phyloP scores from a whole-genome alignment of 768 basidiomycete species.

The Daedaleopsis sinensis region DNA sequence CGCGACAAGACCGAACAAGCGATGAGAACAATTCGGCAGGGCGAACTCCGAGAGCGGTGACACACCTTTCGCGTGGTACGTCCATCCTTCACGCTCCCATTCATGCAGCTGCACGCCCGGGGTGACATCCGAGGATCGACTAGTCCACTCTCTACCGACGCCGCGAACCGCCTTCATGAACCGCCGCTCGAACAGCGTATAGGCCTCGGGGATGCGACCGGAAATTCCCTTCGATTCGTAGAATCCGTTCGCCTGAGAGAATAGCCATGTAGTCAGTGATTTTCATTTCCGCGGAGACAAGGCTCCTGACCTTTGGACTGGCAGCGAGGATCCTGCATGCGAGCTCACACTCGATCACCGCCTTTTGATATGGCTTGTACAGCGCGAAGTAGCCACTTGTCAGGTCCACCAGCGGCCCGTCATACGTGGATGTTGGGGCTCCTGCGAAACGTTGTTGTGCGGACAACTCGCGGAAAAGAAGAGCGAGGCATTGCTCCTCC shows the following conservation, averaged over 20 bases:
- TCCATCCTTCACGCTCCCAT: slow-evolving; percentile 91
- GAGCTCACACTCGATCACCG: slow-evolving; percentile 60
- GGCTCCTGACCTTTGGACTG: slow-evolving; percentile 70
- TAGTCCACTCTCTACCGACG: slow-evolving; percentile 42
- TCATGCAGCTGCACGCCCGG: slow-evolving; percentile 76
- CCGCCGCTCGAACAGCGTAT: slow-evolving; percentile 82
- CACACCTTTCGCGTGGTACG: slow-evolving; percentile 97
- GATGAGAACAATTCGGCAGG: not conserved
- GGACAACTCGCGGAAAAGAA: slow-evolving; percentile 58
- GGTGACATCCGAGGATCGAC: slow-evolving; percentile 19
- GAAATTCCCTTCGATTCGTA: slow-evolving; percentile 88
- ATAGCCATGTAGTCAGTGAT: not conserved
- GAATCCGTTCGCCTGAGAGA: slow-evolving; percentile 89
- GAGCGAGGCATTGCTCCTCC: slow-evolving; percentile 67
- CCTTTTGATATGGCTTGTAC: slow-evolving; percentile 75
- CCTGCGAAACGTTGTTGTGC: slow-evolving; percentile 10
- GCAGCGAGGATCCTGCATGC: slow-evolving; percentile 81
- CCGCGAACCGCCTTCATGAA: slow-evolving; percentile 70
- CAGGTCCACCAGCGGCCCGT: slow-evolving; percentile 65
- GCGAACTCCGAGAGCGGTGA: not conserved
- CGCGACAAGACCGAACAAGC: not conserved
- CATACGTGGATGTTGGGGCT: slow-evolving; percentile 7
- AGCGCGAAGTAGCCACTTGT: slow-evolving; percentile 97
- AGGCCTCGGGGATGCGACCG: slow-evolving; percentile 92
- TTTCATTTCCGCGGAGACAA: slow-evolving; percentile 5